These are phyloP conservation scores for Posidonia oceanica DNA, from an alignment of 116 monocot genomes.

Conservation along the genomic window DNA sequence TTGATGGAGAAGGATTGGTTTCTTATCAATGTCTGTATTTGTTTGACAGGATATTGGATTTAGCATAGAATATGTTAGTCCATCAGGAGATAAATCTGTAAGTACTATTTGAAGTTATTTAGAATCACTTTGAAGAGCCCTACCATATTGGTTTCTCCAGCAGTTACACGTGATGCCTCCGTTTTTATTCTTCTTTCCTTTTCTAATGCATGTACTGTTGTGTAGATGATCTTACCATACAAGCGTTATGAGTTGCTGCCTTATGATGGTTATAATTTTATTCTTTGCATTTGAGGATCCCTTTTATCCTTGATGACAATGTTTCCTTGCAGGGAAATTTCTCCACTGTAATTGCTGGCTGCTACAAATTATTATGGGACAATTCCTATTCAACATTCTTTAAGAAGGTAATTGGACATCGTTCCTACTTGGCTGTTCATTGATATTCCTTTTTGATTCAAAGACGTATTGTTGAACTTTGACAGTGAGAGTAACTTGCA, in stretches of 20 bases:
- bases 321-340: constrained; percentile 69
- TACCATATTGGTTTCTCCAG: neutral
- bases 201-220: constrained; percentile 7
- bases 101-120: constrained; percentile 9
- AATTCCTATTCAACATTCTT: too few relatives aligned
- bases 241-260: constrained; percentile 48
- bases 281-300: neutral
- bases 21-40: neutral
- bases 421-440: too few relatives aligned
- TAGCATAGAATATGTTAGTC: constrained; percentile 73
- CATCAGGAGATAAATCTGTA: constrained; percentile 72
- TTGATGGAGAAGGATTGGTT: too few relatives aligned
- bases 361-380: constrained; percentile 90
- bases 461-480: too few relatives aligned
- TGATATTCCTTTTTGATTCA: too few relatives aligned
- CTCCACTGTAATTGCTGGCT: constrained; percentile 71
- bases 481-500: too few relatives aligned
- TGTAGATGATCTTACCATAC: constrained; percentile 81
- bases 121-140: neutral
- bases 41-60: constrained; percentile 86
- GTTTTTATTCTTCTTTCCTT: neutral
- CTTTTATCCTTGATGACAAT: neutral
- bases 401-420: too few relatives aligned
- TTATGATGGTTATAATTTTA: neutral
- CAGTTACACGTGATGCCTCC: neutral